phyloP scores from a whole-genome alignment of 2,329 filamentous ascomycete genomes.

The Calonectria ilicicola region DNA sequence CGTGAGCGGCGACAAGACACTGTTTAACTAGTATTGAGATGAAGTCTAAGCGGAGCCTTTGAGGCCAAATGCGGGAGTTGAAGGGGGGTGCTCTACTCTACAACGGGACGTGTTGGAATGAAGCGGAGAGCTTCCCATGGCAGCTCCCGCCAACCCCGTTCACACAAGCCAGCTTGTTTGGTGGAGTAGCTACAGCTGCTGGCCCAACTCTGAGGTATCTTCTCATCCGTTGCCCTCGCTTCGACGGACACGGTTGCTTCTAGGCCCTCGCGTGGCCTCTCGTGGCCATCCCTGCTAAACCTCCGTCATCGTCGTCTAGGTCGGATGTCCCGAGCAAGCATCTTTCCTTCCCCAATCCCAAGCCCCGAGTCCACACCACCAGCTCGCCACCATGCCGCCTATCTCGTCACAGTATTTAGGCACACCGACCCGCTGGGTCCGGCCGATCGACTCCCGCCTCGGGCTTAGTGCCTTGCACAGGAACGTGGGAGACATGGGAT shows the following conservation, averaged over 20 bases:
- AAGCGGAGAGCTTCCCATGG: conserved; percentile 7
- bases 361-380: not conserved
- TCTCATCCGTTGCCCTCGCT: not conserved
- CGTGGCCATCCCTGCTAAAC: not conserved
- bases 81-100: not conserved
- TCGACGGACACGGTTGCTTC: not conserved
- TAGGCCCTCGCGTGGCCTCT: not conserved
- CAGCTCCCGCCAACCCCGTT: conserved; percentile 16
- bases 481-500: conserved; percentile 22
- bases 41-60: not conserved
- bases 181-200: conserved; percentile 3
- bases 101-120: conserved; percentile 16
- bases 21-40: conserved; percentile 9
- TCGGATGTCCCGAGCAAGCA: not conserved
- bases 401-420: not conserved
- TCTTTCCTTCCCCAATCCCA: not conserved
- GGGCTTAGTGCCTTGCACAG: conserved; percentile 19
- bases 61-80: not conserved
- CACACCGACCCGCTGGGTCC: conserved; percentile 18
- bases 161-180: conserved; percentile 6
- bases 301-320: not conserved
- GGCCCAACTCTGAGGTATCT: not conserved
- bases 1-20: not conserved
- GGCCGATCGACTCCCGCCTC: conserved; percentile 26
- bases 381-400: not conserved